phyloP scores from a whole-genome alignment of 495 filamentous ascomycete genomes.

The Chaetomium fimeti region DNA sequence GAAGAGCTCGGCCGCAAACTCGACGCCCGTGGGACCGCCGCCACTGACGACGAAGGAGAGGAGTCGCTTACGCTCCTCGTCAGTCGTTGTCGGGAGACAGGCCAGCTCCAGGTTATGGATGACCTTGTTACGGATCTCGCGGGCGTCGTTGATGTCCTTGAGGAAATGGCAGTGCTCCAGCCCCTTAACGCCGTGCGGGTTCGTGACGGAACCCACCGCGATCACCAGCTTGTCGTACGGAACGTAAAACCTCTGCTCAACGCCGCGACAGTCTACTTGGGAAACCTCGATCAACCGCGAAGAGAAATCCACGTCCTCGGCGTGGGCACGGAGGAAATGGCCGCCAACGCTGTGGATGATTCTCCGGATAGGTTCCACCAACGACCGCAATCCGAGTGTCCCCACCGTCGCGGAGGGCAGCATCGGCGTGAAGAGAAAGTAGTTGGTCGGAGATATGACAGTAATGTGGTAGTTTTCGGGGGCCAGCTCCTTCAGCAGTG shows the following conservation, averaged over 20 bases:
- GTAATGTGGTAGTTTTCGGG: slow-evolving; percentile 92
- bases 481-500: slow-evolving; percentile 84
- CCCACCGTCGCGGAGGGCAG: slow-evolving; percentile 94
- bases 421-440: slow-evolving; percentile 98
- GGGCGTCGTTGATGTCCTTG: slow-evolving; percentile 89
- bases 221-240: slow-evolving; percentile 99
- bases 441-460: slow-evolving; percentile 88
- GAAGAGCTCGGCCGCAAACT: slow-evolving; percentile 94
- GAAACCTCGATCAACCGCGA: slow-evolving; percentile 84
- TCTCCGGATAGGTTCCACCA: slow-evolving; percentile 88
- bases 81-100: slow-evolving; percentile 87
- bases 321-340: slow-evolving; percentile 84
- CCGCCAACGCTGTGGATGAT: slow-evolving; percentile 75
- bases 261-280: slow-evolving; percentile 66
- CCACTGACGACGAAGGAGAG: slow-evolving; percentile 94
- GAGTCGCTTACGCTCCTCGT: slow-evolving; percentile 82
- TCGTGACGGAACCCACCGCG: slow-evolving; percentile 87
- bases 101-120: slow-evolving; percentile 88
- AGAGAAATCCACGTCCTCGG: slow-evolving; percentile 87
- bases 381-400: slow-evolving; percentile 81
- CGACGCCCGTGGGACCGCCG: slow-evolving; percentile 94
- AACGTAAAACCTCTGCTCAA: slow-evolving; percentile 79
- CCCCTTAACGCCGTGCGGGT: slow-evolving; percentile 93
- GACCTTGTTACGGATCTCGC: slow-evolving; percentile 83
- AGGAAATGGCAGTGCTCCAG: slow-evolving; percentile 92